Percentiles rank a stretch among this genome's conserved stretches.
Conservation (phyloP, 345 rosid species). For the Firmiana major region DNA sequence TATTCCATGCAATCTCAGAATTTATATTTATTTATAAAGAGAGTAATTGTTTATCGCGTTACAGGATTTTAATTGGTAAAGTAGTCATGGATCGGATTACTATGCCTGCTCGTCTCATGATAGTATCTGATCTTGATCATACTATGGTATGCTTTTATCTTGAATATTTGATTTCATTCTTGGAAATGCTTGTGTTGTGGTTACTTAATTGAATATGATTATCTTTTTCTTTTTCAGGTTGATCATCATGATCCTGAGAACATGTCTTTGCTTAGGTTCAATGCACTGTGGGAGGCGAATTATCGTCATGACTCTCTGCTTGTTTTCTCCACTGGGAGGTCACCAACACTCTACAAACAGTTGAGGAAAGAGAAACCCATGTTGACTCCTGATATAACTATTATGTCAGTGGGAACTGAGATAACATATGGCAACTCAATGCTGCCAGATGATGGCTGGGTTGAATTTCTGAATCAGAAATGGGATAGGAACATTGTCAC, state of each 20-base stretch:
- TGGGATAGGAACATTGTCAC: constrained; percentile 73
- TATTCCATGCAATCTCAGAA: not conserved
- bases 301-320: constrained; percentile 83
- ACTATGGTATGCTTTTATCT: constrained; percentile 58
- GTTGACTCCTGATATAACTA: constrained; percentile 89
- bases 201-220: constrained; percentile 3
- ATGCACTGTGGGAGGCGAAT: constrained; percentile 78
- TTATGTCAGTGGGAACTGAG: constrained; percentile 99
- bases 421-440: constrained; percentile 82
- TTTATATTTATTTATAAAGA: not conserved
- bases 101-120: constrained; percentile 74
- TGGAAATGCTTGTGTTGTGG: not conserved
- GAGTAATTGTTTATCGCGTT: not conserved
- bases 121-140: constrained; percentile 96
- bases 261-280: constrained; percentile 71
- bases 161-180: constrained; percentile 17
- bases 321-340: constrained; percentile 94
- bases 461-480: constrained; percentile 67
- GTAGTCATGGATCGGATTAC: constrained; percentile 65
- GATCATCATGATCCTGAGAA: constrained; percentile 94
- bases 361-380: constrained; percentile 83
- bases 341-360: constrained; percentile 71
- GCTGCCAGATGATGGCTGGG: constrained; percentile 95
- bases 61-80: constrained; percentile 15
- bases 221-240: constrained; percentile 46